These are phyloP conservation scores for Euphorbia lathyris DNA, from an alignment of 345 rosid genomes.

Conservation along the genomic window DNA sequence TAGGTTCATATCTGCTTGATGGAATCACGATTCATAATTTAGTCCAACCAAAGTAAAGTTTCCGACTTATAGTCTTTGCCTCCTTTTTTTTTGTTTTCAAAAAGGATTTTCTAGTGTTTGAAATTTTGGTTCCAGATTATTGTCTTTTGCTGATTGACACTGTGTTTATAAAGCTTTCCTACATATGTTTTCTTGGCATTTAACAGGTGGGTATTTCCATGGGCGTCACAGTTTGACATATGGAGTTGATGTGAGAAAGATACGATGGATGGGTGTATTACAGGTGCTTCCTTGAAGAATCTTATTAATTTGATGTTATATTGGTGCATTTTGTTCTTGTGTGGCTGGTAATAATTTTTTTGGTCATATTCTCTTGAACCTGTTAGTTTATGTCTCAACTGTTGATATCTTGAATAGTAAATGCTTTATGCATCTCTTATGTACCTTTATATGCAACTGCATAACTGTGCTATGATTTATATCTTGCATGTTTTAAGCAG, in stretches of 20 bases:
- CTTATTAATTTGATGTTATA: not conserved
- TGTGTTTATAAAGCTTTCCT: not conserved
- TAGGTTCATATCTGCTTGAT: conserved; percentile 13
- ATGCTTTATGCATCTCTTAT: no score
- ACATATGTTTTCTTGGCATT: conserved; percentile 10
- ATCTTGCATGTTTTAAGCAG: not conserved
- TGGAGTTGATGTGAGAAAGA: conserved; percentile 50
- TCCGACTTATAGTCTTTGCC: not conserved
- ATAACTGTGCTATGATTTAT: not conserved
- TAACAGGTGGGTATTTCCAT: conserved; percentile 55
- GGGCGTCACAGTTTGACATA: conserved; percentile 46
- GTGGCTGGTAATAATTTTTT: not conserved
- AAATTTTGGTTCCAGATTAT: not conserved
- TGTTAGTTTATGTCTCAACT: not conserved
- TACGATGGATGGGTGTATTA: conserved; percentile 59
- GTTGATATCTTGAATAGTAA: not conserved
- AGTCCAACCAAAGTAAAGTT: not conserved
- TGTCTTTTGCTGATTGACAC: not conserved
- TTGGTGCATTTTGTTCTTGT: not conserved
- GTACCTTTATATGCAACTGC: not conserved
- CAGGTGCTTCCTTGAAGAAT: conserved; percentile 35
- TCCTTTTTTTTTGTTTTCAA: not conserved
- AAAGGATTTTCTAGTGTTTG: not conserved
- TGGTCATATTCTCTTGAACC: not conserved
- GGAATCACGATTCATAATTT: not conserved